Base-by-base conservation (phyloP, 352 stramenopile genomes). In the Phytopythium sindhum region DNA sequence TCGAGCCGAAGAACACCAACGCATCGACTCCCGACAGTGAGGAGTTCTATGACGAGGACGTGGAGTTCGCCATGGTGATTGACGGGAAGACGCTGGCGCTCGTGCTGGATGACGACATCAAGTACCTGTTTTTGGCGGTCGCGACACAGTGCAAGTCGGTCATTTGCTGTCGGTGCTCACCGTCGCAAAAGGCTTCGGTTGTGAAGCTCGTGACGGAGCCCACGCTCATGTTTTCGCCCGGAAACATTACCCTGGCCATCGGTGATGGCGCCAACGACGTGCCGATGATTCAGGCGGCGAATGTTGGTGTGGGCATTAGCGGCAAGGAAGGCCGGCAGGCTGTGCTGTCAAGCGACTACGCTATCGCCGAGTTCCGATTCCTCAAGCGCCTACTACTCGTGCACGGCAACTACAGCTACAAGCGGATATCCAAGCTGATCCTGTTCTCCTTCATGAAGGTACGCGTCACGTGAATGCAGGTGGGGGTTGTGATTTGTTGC, bases 41-140 rank as follows among this genome's bases (percentile, higher is more conserved):
- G 17, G 82, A 90, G 37, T 86, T 70, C 17, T 62, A 87, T 5
- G 84, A 94, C 23, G 86, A 94, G 28, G 82, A 94, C 11, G 55
- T 96, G 23, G 88, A 95, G 57, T 95, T 93, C 60, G 88, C 86
- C 17, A 94, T 96, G 86, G 88, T 96, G n/a, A 96, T 96, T 57
- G 88, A 96, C 61, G 88, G 88, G 12, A 93, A 91, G 61, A 95
- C 88, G 17, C 70, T 95, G 4, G 81, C 84, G 23, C 65, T 96
- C 28, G 76, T 94, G 35, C 70, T 96, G 35, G 86, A 94, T 60
- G 83, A 95, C 69, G 88, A 96, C 64, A 94, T 95, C 58, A 95
- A 96, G 64, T 95, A 96, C 45, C 68, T 95, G 5, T 95, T 96
- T 54, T 67, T 95, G 73, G 81, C 93, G 14, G 86, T 96, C 17